Percentiles rank a stretch among this genome's conserved stretches.
Evolutionary conservation across 306 rosid genomes (phyloP).

Genomic region (Vicia faba): DNA sequence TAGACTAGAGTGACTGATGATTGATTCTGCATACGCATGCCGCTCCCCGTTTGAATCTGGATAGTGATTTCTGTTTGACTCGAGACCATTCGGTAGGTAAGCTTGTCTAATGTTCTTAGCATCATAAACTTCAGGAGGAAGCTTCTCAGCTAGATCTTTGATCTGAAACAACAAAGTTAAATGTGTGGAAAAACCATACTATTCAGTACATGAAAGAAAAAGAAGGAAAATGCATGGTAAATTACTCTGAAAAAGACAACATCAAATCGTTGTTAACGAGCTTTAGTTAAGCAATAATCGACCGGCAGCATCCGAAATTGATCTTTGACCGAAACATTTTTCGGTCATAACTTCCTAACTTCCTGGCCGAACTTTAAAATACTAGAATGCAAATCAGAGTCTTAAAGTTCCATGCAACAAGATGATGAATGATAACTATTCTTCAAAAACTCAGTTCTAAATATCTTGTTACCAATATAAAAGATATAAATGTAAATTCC

Average conservation of each 20-base stretch:
- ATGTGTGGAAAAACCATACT: conserved; percentile 18
- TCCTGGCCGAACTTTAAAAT: too few relatives aligned
- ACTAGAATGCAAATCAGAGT: background rate
- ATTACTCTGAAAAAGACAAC: background rate
- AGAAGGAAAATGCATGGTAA: background rate
- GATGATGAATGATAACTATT: background rate
- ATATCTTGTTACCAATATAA: background rate
- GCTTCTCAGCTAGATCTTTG: conserved; percentile 88
- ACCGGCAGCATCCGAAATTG: too few relatives aligned
- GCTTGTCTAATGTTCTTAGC: conserved; percentile 60
- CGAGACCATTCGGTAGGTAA: conserved; percentile 64
- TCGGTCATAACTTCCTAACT: too few relatives aligned
- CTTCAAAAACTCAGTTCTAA: background rate
- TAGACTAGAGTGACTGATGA: conserved; percentile 60
- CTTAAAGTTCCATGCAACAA: background rate
- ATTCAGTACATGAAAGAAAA: background rate
- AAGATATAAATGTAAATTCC: background rate
- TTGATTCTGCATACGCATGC: conserved; percentile 65
- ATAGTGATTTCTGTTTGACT: conserved; percentile 61
- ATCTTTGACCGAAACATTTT: too few relatives aligned
- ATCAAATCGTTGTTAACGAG: too few relatives aligned
- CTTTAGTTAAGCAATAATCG: too few relatives aligned
- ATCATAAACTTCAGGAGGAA: conserved; percentile 81
- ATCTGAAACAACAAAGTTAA: conserved; percentile 62
- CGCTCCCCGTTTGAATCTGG: conserved; percentile 55